Conservation (phyloP, 768 basidiomycete species). For the Boletus sp. region DNA sequence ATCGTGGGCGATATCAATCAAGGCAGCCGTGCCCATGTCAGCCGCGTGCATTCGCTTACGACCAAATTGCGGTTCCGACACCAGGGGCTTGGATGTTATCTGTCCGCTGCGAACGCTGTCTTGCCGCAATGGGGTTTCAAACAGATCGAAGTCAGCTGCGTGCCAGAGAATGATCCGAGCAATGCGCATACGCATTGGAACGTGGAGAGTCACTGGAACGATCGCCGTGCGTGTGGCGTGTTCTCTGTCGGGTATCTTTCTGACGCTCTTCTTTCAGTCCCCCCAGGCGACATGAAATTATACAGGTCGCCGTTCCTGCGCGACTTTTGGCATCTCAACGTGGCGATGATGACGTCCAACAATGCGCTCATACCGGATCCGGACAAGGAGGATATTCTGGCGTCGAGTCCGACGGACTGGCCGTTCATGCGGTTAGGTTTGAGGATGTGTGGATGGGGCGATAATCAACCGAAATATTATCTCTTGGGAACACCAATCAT, state of each 20-base stretch:
- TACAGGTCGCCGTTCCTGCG: constrained; percentile 91
- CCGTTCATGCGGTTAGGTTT: constrained; percentile 86
- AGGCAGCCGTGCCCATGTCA: constrained; percentile 54
- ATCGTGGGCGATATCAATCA: constrained; percentile 86
- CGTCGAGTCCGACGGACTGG: constrained; percentile 92
- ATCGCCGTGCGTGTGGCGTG: constrained; percentile 63
- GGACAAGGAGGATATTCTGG: constrained; percentile 97
- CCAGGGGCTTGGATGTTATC: constrained; percentile 74
- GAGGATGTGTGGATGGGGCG: constrained; percentile 97
- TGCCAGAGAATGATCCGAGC: constrained; percentile 76
- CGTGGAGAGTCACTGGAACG: constrained; percentile 97
- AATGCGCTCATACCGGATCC: constrained; percentile 97
- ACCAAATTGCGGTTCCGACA: constrained; percentile 88
- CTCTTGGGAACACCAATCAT: constrained; percentile 89
- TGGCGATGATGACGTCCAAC: constrained; percentile 99
- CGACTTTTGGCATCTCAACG: constrained; percentile 98
- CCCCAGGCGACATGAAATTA: constrained; percentile 74
- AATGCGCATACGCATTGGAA: constrained; percentile 96
- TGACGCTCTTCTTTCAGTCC: constrained; percentile 50
- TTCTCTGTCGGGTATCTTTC: neutral
- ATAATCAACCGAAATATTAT: constrained; percentile 86
- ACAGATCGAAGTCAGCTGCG: constrained; percentile 94
- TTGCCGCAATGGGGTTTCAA: constrained; percentile 99
- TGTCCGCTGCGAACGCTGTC: constrained; percentile 83
- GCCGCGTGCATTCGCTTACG: constrained; percentile 84